Evolutionary conservation across 108 stramenopile genomes (phyloP), one percentile per base, ranked within the genome.

Genomic region (Epithemia pelagica): DNA sequence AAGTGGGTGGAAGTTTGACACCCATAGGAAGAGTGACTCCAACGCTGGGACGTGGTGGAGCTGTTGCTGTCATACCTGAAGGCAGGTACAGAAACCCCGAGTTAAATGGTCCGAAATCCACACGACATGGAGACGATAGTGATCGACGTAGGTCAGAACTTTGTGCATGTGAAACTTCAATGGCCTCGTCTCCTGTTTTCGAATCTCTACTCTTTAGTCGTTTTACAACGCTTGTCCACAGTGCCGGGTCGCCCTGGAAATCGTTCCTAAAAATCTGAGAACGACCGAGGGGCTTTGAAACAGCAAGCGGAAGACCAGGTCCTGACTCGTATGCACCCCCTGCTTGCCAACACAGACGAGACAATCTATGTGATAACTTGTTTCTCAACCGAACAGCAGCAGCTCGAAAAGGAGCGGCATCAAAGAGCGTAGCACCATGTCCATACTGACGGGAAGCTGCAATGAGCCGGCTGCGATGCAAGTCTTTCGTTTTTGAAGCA

Each of bases 1-100:
- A 3, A 20, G 59, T 27, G 30, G 73, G 77, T 27, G 77, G 71
- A 22, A 80, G 63, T 67, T 83, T 87, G 10, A 89, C 88, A 28
- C 84, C 88, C 82, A 89, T 77, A 10, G 88, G 91, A 33, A 89
- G 61, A 2, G 68, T 75, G 22, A 92, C 77, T 26, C 88, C 85
- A 30, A 69, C 29, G 23, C 71, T 59, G 57, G 56, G 62, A 3
- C 65, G 65, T 18, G 71, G 70, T 15, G 74, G 55, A 8, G 65
- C 60, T 26, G 74, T 62, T 27, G 52, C 73, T 1, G 72, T 74
- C 78, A 80, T 78, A 20, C 80, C 81, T 24, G 64, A 55, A 10
- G 71, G 61, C 18, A 66, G 70, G 1, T 70, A 25, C 32, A 82
- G 37, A 53, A 77, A 80, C 26, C 81, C 81, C 28, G 58, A 66